These are phyloP conservation scores for Aspergillus floridensis DNA, from an alignment of 2,329 filamentous ascomycete species.

Conservation along the genomic window DNA sequence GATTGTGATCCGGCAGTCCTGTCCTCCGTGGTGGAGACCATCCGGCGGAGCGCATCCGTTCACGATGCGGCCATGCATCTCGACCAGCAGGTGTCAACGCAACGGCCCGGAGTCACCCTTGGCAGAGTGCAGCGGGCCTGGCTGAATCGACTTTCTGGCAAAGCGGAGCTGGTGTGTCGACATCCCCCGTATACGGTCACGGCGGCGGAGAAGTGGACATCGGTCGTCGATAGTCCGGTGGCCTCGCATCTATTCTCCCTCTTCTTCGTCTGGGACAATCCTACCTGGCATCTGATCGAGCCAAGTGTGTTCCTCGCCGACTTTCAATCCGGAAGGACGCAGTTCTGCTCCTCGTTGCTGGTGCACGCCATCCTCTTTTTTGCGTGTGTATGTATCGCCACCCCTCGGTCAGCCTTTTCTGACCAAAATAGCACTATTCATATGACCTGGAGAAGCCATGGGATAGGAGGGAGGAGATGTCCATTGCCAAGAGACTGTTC, in stretches of 20 bases:
- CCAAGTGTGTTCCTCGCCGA: not conserved
- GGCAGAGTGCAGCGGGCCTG: slow-evolving; percentile 1
- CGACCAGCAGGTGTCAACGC: not conserved
- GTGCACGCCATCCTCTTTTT: slow-evolving; percentile 4
- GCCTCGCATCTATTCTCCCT: slow-evolving; percentile 2
- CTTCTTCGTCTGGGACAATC: slow-evolving; percentile 7
- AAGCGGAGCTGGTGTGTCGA: slow-evolving; percentile 1
- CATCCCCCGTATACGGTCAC: not conserved
- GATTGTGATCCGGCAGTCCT: not conserved
- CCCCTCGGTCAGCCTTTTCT: not conserved
- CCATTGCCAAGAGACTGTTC: not conserved
- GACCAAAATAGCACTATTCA: not conserved
- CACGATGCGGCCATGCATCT: slow-evolving; percentile 1
- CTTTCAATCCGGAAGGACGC: not conserved
- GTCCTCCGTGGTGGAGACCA: not conserved
- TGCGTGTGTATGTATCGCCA: slow-evolving; percentile 2
- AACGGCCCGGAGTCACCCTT: not conserved
- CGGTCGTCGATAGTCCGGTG: not conserved
- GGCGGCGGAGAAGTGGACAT: not conserved
- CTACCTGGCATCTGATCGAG: not conserved
- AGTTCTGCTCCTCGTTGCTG: not conserved
- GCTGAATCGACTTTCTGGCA: slow-evolving; percentile 1
- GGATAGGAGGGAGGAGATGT: slow-evolving; percentile 1
- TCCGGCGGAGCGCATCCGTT: not conserved
- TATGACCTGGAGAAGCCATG: slow-evolving; percentile 4